Evolutionary conservation across 495 filamentous ascomycete species (phyloP).

Genomic region (Rostrohypoxylon terebratum): DNA sequence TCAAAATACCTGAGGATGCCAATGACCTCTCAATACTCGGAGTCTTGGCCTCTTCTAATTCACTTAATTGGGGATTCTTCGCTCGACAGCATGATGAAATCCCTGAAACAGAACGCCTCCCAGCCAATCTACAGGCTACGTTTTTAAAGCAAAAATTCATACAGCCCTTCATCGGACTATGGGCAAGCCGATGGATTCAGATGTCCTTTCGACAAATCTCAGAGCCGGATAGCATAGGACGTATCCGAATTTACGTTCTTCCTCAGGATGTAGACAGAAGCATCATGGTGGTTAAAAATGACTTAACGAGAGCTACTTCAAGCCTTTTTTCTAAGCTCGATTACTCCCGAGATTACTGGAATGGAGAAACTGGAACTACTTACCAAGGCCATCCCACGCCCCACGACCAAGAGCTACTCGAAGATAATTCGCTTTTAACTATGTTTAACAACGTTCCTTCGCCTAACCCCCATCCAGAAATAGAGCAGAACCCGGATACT

Average conservation of each 20-base stretch:
- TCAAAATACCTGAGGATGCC: constrained; percentile 39
- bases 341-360: constrained; percentile 66
- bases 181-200: constrained; percentile 56
- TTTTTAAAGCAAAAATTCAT: constrained; percentile 50
- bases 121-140: constrained; percentile 43
- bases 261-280: constrained; percentile 72
- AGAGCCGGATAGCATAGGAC: constrained; percentile 36
- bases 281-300: constrained; percentile 55
- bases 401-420: not conserved
- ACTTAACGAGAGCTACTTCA: constrained; percentile 57
- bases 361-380: constrained; percentile 50
- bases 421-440: constrained; percentile 74
- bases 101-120: constrained; percentile 25
- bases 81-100: constrained; percentile 23
- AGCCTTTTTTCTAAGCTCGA: constrained; percentile 68
- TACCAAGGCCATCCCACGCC: not conserved
- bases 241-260: constrained; percentile 72
- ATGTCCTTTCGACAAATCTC: constrained; percentile 49
- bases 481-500: constrained; percentile 66
- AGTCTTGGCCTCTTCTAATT: constrained; percentile 14
- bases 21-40: not conserved
- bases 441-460: constrained; percentile 88
- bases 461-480: constrained; percentile 68
- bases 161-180: constrained; percentile 42
- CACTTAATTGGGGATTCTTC: constrained; percentile 45